Conservation (phyloP, 2,329 filamentous ascomycete species). For the Phialemonium atrogriseum region DNA sequence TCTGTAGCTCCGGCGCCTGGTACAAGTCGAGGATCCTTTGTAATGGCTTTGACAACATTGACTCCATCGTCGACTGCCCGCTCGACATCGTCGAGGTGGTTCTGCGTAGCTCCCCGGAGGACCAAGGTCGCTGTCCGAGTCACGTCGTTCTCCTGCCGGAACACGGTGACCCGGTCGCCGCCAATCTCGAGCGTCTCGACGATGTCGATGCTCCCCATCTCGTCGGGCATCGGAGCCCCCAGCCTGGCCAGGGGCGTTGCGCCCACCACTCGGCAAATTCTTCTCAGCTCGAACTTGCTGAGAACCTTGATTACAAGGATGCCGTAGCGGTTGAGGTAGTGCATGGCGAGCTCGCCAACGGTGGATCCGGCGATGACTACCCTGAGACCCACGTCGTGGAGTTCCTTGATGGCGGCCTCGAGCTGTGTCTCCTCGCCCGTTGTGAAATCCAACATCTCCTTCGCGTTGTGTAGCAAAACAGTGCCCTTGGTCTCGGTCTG, state of each 20-base stretch:
- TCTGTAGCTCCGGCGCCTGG: conserved; percentile 93
- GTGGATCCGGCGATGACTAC: conserved; percentile 88
- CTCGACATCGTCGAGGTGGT: conserved; percentile 95
- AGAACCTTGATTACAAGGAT: conserved; percentile 95
- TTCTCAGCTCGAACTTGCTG: conserved; percentile 94
- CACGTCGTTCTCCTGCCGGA: conserved; percentile 88
- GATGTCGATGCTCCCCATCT: conserved; percentile 91
- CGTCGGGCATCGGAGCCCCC: conserved; percentile 98
- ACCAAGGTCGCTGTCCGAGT: conserved; percentile 93
- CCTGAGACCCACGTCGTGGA: conserved; percentile 86
- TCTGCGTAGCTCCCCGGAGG: conserved; percentile 90
- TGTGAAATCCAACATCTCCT: conserved; percentile 98
- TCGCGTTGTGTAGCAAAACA: conserved; percentile 89
- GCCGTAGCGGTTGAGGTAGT: conserved; percentile 96
- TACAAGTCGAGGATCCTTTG: conserved; percentile 82
- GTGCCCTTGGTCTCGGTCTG: conserved; percentile 99
- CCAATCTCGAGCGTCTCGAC: conserved; percentile 98
- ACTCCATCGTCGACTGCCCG: conserved; percentile 96
- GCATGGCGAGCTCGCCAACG: conserved; percentile 91
- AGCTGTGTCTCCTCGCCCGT: conserved; percentile 93
- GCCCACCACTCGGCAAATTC: conserved; percentile 91
- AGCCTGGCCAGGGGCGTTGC: conserved; percentile 93
- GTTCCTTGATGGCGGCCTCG: conserved; percentile 85
- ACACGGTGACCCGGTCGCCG: conserved; percentile 95
- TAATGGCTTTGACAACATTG: conserved; percentile 98